Evolutionary conservation across 2,329 filamentous ascomycete species (phyloP).

Genomic region (Penicillium sclerotiorum): DNA sequence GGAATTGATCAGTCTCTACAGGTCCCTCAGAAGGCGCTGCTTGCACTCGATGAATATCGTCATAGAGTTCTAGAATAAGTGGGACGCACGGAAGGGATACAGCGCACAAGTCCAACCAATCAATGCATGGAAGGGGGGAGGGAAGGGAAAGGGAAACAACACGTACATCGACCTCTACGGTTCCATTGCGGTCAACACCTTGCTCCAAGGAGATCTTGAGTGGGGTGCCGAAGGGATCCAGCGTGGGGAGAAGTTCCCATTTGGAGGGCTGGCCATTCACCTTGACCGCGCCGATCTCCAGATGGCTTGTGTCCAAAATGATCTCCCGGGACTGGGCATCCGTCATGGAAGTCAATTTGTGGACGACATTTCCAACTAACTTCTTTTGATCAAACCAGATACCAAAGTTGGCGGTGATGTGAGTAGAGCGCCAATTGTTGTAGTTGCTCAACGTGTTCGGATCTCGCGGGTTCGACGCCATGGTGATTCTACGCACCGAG

Average conservation of each 20-base stretch:
- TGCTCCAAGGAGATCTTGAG: slow-evolving; percentile 53
- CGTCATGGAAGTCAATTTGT: slow-evolving; percentile 76
- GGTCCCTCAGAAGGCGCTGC: not conserved
- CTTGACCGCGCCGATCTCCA: slow-evolving; percentile 72
- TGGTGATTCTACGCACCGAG: slow-evolving; percentile 20
- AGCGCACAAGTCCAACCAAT: too few relatives aligned
- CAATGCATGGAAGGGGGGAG: not conserved
- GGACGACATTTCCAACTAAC: slow-evolving; percentile 73
- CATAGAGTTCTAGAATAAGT: too few relatives aligned
- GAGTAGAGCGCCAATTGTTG: slow-evolving; percentile 78
- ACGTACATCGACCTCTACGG: slow-evolving; percentile 52
- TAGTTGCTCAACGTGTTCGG: slow-evolving; percentile 93
- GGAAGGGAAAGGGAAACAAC: not conserved
- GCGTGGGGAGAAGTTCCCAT: slow-evolving; percentile 71
- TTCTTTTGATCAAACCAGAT: slow-evolving; percentile 81
- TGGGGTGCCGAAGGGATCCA: slow-evolving; percentile 66
- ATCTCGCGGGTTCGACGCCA: slow-evolving; percentile 63
- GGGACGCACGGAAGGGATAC: too few relatives aligned
- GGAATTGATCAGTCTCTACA: not conserved
- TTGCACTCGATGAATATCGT: too few relatives aligned
- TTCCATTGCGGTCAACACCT: slow-evolving; percentile 49
- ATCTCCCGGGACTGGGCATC: slow-evolving; percentile 74
- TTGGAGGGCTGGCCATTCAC: slow-evolving; percentile 66
- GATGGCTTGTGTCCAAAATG: slow-evolving; percentile 82
- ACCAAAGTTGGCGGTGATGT: slow-evolving; percentile 78